A percentile compares a stretch with the other conserved stretches of the same genome.
Evolutionary conservation across 2,329 filamentous ascomycete species (phyloP).

Genomic region (Whalleya microplaca): DNA sequence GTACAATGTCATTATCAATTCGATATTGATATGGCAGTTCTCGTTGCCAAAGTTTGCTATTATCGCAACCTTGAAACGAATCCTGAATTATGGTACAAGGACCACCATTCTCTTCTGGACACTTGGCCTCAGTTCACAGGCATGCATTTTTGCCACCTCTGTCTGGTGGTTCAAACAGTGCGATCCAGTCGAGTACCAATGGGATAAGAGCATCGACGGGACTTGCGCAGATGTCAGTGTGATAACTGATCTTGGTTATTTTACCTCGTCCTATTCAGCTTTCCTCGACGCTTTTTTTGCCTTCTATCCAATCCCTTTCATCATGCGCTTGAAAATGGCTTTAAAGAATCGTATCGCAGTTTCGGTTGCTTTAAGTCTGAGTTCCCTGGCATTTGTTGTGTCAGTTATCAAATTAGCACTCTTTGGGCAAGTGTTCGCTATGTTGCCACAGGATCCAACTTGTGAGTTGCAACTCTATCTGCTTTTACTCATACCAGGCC

Average conservation of each 20-base stretch:
- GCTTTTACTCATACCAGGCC: background rate
- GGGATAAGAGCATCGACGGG: conserved; percentile 33
- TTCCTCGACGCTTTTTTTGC: conserved; percentile 39
- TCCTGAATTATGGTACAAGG: conserved; percentile 35
- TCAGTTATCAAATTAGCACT: conserved; percentile 36
- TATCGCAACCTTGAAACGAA: conserved; percentile 38
- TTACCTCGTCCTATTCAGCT: conserved; percentile 37
- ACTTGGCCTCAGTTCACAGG: conserved; percentile 37
- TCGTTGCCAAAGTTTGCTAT: conserved; percentile 41
- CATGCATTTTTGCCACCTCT: conserved; percentile 34
- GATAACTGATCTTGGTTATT: conserved; percentile 33
- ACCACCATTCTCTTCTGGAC: conserved; percentile 37
- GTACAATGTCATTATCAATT: conserved; percentile 38
- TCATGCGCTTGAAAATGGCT: conserved; percentile 39
- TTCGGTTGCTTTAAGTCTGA: conserved; percentile 31
- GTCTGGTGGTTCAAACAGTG: conserved; percentile 40
- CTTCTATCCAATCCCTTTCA: conserved; percentile 36
- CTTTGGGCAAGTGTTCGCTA: conserved; percentile 28
- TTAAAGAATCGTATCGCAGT: conserved; percentile 32
- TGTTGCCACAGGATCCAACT: conserved; percentile 32
- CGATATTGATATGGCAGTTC: conserved; percentile 39
- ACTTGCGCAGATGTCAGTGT: conserved; percentile 28
- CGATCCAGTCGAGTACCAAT: conserved; percentile 31
- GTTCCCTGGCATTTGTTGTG: conserved; percentile 32
- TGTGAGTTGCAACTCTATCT: conserved; percentile 26